Evolutionary conservation across 1,284 basidiomycete species (phyloP).

Genomic region (Cutaneotrichosporon sp.): DNA sequence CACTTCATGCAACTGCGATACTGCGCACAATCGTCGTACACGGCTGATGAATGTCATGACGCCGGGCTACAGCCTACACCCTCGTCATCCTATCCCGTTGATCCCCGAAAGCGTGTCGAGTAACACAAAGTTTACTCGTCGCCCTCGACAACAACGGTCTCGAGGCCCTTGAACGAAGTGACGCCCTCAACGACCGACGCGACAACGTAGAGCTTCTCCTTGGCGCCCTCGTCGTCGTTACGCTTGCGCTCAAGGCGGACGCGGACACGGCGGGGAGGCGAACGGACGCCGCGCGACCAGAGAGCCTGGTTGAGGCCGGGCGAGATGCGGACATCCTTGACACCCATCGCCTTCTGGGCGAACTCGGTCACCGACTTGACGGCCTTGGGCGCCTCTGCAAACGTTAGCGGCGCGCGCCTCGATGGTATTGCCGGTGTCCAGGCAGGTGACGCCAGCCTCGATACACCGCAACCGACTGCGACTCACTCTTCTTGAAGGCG

Average conservation of each 20-base stretch:
- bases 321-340: constrained; percentile 83
- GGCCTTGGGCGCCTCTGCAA: constrained; percentile 68
- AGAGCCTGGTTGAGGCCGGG: constrained; percentile 89
- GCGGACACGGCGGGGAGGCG: constrained; percentile 80
- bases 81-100: constrained; percentile 7
- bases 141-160: constrained; percentile 72
- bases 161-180: constrained; percentile 78
- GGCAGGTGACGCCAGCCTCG: background rate
- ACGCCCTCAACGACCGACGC: constrained; percentile 72
- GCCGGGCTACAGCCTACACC: constrained; percentile 23
- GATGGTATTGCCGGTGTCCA: too few relatives aligned
- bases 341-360: constrained; percentile 89
- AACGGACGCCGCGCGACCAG: constrained; percentile 78
- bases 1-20: background rate
- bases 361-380: constrained; percentile 87
- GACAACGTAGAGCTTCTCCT: constrained; percentile 94
- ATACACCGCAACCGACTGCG: background rate
- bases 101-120: too few relatives aligned
- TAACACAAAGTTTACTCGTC: constrained; percentile 48
- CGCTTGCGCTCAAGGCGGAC: constrained; percentile 90
- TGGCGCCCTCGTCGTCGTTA: constrained; percentile 92
- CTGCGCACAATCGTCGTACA: constrained; percentile 6
- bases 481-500: constrained; percentile 78
- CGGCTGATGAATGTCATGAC: constrained; percentile 26
- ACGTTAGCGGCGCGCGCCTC: too few relatives aligned